Percentiles rank a stretch among this genome's conserved stretches.
These are phyloP conservation scores for Cystobasidium sp. DNA, from an alignment of 1,284 basidiomycete genomes.

Conservation along the genomic window DNA sequence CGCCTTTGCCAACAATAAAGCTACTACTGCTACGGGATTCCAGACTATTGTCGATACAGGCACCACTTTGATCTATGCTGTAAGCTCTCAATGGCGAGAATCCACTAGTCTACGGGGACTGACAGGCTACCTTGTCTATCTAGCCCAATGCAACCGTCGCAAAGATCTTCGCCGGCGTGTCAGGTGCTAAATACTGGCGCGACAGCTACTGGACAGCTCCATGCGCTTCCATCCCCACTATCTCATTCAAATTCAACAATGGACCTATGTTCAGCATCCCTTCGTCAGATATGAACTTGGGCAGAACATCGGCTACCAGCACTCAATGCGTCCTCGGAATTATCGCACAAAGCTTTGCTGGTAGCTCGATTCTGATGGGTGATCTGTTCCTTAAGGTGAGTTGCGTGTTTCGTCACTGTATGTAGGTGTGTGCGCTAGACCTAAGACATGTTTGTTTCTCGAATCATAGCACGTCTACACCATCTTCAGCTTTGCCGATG, in stretches of 20 bases:
- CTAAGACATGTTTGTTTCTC: too few relatives aligned
- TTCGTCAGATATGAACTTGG: constrained; percentile 47
- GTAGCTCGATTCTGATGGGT: constrained; percentile 49
- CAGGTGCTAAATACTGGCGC: constrained; percentile 58
- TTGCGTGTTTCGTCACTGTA: too few relatives aligned
- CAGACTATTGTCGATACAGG: constrained; percentile 61
- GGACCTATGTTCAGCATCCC: constrained; percentile 49
- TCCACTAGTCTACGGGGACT: background rate
- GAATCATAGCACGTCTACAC: constrained; percentile 49
- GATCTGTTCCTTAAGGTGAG: constrained; percentile 51
- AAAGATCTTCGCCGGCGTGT: constrained; percentile 60
- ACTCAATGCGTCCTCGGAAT: constrained; percentile 52
- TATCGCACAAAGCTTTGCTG: constrained; percentile 55
- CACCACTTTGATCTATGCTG: constrained; percentile 60
- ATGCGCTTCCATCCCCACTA: constrained; percentile 53
- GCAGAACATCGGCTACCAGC: constrained; percentile 39
- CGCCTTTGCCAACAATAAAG: constrained; percentile 51
- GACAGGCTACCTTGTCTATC: too few relatives aligned
- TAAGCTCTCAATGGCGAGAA: constrained; percentile 26
- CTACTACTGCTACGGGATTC: constrained; percentile 53
- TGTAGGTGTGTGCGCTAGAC: too few relatives aligned
- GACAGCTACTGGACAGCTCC: constrained; percentile 58
- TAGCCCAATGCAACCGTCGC: constrained; percentile 43
- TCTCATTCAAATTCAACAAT: constrained; percentile 55
- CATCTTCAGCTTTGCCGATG: constrained; percentile 58